Percentiles rank a stretch among this genome's conserved stretches.
These are phyloP conservation scores for Fusarium praegraminearum DNA, from an alignment of 2,329 filamentous ascomycete genomes.

Conservation along the genomic window DNA sequence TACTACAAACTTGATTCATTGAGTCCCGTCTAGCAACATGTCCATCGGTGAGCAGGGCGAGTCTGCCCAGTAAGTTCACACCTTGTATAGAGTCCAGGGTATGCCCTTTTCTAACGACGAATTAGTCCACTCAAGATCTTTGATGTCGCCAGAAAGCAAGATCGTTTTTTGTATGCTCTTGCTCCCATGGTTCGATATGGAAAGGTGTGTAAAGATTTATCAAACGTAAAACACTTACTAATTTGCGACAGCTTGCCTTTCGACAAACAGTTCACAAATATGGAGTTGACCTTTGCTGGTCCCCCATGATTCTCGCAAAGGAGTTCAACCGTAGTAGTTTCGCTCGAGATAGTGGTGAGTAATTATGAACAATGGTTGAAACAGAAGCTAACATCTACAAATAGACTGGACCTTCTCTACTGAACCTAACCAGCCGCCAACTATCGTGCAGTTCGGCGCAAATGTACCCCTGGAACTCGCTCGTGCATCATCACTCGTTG, in stretches of 20 bases:
- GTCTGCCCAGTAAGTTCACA: slow-evolving; percentile 42
- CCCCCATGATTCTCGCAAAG: slow-evolving; percentile 78
- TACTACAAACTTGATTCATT: background rate
- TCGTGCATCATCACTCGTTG: slow-evolving; percentile 71
- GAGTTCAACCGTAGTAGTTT: slow-evolving; percentile 73
- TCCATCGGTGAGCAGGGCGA: slow-evolving; percentile 31
- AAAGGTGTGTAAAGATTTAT: slow-evolving; percentile 55
- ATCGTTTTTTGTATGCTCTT: slow-evolving; percentile 67
- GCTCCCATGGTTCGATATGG: slow-evolving; percentile 78
- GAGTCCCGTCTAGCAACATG: slow-evolving; percentile 17
- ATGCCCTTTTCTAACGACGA: slow-evolving; percentile 30
- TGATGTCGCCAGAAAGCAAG: slow-evolving; percentile 63
- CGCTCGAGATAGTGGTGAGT: slow-evolving; percentile 70
- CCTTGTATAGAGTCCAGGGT: slow-evolving; percentile 33
- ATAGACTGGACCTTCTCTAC: slow-evolving; percentile 72
- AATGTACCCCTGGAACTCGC: slow-evolving; percentile 71
- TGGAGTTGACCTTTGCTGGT: slow-evolving; percentile 75
- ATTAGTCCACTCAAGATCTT: slow-evolving; percentile 70
- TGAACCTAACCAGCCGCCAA: slow-evolving; percentile 63
- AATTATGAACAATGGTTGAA: background rate
- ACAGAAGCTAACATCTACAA: background rate
- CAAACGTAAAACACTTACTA: background rate
- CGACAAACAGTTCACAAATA: slow-evolving; percentile 74
- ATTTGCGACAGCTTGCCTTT: slow-evolving; percentile 69
- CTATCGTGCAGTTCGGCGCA: slow-evolving; percentile 76